Base-by-base conservation (phyloP, 2,329 filamentous ascomycete species). In the Fusarium falciforme region DNA sequence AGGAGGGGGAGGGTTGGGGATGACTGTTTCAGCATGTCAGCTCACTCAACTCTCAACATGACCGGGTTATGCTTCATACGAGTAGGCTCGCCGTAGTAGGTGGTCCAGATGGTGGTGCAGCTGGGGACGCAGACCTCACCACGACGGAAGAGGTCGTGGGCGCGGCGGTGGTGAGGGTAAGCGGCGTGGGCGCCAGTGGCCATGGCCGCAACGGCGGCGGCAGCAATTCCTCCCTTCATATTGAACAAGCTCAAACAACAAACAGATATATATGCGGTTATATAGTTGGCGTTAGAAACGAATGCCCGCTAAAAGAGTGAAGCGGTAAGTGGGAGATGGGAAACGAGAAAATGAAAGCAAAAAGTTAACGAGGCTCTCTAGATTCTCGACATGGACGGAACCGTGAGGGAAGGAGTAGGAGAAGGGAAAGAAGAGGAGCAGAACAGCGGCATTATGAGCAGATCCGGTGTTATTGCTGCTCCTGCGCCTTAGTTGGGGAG, bases 271-370 rank as follows among this genome's bases (percentile, higher is more conserved):
- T 38, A 59, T 80, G 62, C 29, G 62, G 71, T 65, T 63, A 61
- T 70, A 40, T 71, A 74, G 71, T 79, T 73, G 76, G 61, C 61
- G 54, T 74, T 68, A 71, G 71, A 80, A 93, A 93, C 85, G 91
- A 93, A 87, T 91, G 92, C 90, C 93, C 93, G 93, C 93, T 95
- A 86, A 95, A 94, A 84, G 93, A 94, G 91, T 94, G 93, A 94
- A 94, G 92, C 92, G 92, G 92, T 92, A 77, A 80, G 84, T 87
- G 81, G 78, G 78, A 72, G 76, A 80, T 74, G 82, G 78, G 79
- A 83, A 86, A 86, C 82, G 82, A 86, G 85, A 85, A 80, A 84
- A 85, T 84, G 86, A 88, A 87, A 87, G 85, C 83, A 83, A 81
- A 78, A 77, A 69, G 27, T 75, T 73, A 74, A 81, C 80, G 81